phyloP scores from a whole-genome alignment of 768 basidiomycete species.

The Coprinopsis marcescibilis region DNA sequence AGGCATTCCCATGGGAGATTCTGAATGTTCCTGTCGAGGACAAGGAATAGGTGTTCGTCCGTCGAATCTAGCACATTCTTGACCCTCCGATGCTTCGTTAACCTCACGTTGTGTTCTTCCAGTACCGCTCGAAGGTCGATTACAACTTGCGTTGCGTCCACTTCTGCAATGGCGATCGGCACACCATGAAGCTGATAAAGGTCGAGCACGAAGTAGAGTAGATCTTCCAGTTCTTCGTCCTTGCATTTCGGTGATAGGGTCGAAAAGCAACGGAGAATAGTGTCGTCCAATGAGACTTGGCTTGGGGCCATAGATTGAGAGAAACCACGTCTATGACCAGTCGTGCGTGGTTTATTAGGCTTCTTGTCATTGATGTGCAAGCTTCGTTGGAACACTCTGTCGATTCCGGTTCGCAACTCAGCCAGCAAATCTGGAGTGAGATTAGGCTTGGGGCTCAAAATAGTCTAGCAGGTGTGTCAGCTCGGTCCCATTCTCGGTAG shows the following conservation, averaged over 20 bases:
- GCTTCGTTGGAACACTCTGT: conserved; percentile 68
- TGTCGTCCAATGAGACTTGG: conserved; percentile 59
- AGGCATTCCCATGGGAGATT: conserved; percentile 95
- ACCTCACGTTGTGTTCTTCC: conserved; percentile 58
- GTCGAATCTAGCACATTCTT: conserved; percentile 12
- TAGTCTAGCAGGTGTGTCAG: conserved; percentile 39
- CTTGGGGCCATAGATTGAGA: conserved; percentile 14
- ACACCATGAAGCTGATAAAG: conserved; percentile 92
- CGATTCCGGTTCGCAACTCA: conserved; percentile 61
- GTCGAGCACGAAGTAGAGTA: conserved; percentile 90
- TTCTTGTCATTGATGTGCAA: conserved; percentile 57
- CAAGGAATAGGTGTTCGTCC: conserved; percentile 78
- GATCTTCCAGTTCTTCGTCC: conserved; percentile 93
- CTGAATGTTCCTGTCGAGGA: conserved; percentile 86
- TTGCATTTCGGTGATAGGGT: conserved; percentile 74
- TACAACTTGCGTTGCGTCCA: conserved; percentile 87
- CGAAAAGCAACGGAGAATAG: conserved; percentile 82
- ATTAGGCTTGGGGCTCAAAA: conserved; percentile 45
- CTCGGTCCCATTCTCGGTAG: neutral
- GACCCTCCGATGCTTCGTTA: conserved; percentile 10
- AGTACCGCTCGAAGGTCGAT: conserved; percentile 76
- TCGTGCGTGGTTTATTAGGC: conserved; percentile 26
- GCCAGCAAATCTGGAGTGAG: conserved; percentile 40
- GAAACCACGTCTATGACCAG: conserved; percentile 27
- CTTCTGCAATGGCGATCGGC: conserved; percentile 82